These are phyloP conservation scores for Neocatenulostroma microsporum DNA, from an alignment of 2,329 filamentous ascomycete genomes.

Conservation along the genomic window DNA sequence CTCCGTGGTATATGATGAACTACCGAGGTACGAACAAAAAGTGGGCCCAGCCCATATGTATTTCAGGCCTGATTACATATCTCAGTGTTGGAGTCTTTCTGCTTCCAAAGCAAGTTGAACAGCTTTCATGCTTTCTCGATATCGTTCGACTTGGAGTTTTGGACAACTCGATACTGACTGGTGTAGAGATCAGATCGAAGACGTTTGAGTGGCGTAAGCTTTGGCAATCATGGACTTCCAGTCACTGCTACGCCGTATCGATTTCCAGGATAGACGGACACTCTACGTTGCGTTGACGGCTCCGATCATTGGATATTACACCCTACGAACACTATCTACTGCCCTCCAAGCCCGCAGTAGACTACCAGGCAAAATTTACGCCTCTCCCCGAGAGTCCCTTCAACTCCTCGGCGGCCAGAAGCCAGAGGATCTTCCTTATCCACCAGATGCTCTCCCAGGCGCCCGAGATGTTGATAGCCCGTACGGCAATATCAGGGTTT, in stretches of 20 bases:
- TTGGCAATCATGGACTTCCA: conserved; percentile 7
- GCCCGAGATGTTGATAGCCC: conserved; percentile 60
- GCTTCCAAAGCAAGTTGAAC: too few relatives aligned
- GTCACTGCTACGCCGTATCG: conserved; percentile 1
- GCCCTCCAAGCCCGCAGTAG: background rate
- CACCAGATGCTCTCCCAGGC: conserved; percentile 61
- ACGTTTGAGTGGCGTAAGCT: too few relatives aligned
- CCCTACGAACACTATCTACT: background rate
- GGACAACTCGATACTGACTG: too few relatives aligned
- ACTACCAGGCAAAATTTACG: conserved; percentile 2
- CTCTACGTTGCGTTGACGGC: conserved; percentile 18
- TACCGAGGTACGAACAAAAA: too few relatives aligned
- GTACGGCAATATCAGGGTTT: conserved; percentile 64
- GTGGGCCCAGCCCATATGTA: too few relatives aligned
- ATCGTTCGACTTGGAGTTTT: too few relatives aligned
- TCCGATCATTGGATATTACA: conserved; percentile 13
- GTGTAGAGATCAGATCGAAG: too few relatives aligned
- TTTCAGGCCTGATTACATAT: too few relatives aligned
- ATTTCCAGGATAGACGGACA: conserved; percentile 10
- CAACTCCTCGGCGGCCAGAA: conserved; percentile 10
- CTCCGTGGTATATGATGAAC: too few relatives aligned
- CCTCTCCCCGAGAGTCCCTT: conserved; percentile 9
- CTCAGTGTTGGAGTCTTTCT: background rate
- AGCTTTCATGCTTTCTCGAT: too few relatives aligned
- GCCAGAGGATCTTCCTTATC: conserved; percentile 46